These are phyloP conservation scores for Pinus albicaulis DNA, from an alignment of 75 land plant genomes.

Conservation along the genomic window DNA sequence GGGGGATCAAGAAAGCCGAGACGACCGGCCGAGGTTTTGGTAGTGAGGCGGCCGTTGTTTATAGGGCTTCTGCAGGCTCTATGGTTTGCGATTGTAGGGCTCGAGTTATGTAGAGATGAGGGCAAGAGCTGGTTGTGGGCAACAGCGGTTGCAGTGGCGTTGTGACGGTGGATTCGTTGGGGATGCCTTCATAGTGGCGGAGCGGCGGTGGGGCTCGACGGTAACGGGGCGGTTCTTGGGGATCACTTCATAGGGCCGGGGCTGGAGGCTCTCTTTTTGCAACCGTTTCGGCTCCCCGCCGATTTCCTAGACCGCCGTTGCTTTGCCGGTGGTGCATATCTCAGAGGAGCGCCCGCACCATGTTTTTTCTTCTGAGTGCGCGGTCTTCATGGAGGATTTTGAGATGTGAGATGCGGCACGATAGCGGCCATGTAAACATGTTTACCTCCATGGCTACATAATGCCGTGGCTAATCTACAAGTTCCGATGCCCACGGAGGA, in stretches of 20 bases:
- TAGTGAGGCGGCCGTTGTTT: constrained; percentile 9
- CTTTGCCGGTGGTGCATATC: constrained; percentile 19
- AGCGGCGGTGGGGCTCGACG: constrained; percentile 15
- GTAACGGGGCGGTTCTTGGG: constrained; percentile 20
- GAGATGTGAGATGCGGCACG: constrained; percentile 16
- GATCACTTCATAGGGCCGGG: constrained; percentile 69
- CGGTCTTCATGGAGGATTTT: constrained; percentile 39
- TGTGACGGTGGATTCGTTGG: constrained; percentile 29
- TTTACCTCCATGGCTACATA: constrained; percentile 37
- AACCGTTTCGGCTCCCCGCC: constrained; percentile 30
- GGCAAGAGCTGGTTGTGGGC: constrained; percentile 14
- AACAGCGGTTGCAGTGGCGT: constrained; percentile 22
- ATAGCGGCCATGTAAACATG: constrained; percentile 49
- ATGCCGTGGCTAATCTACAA: constrained; percentile 46
- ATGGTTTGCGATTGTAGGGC: not conserved
- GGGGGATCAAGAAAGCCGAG: constrained; percentile 2
- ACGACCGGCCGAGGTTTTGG: constrained; percentile 8
- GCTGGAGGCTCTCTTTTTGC: constrained; percentile 60
- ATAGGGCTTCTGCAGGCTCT: not conserved
- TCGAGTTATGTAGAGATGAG: constrained; percentile 16
- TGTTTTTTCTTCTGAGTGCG: constrained; percentile 20
- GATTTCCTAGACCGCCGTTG: constrained; percentile 43
- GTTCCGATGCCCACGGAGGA: constrained; percentile 37
- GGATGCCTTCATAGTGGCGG: constrained; percentile 36
- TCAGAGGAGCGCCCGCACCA: constrained; percentile 8